Percentiles rank a stretch among this genome's conserved stretches.
phyloP scores from a whole-genome alignment of 306 rosid species.

The Trifolium repens region DNA sequence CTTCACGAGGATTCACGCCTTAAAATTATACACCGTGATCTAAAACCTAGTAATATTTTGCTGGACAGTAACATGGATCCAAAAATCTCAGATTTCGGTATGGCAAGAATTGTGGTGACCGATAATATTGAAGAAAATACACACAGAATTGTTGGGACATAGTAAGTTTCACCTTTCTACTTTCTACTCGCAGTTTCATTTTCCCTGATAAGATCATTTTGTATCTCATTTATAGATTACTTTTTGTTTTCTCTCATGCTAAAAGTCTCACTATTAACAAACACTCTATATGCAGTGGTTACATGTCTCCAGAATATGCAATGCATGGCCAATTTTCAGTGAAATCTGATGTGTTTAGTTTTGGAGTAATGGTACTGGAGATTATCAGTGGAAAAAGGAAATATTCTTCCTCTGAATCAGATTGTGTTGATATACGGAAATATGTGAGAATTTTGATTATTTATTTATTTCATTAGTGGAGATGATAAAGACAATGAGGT shows the following conservation, averaged over 20 bases:
- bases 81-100: conserved; percentile 62
- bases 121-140: conserved; percentile 42
- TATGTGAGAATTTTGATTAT: conserved; percentile 14
- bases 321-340: conserved; percentile 49
- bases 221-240: not conserved
- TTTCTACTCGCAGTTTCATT: too few species aligned
- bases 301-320: conserved; percentile 52
- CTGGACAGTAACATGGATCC: conserved; percentile 51
- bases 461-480: not conserved
- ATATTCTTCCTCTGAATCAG: not conserved
- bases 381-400: conserved; percentile 50
- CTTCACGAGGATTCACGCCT: conserved; percentile 61
- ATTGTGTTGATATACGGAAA: not conserved
- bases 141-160: conserved; percentile 51
- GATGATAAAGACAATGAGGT: not conserved
- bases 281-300: conserved; percentile 36
- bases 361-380: conserved; percentile 50
- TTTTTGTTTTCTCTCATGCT: not conserved
- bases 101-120: conserved; percentile 46
- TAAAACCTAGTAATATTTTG: conserved; percentile 58
- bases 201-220: too few species aligned
- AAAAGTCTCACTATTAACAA: not conserved
- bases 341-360: conserved; percentile 57
- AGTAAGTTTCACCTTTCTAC: conserved; percentile 46
- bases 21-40: conserved; percentile 58